Conservation (phyloP, 2,329 filamentous ascomycete genomes). For the Ceratocystiopsis sp. region DNA sequence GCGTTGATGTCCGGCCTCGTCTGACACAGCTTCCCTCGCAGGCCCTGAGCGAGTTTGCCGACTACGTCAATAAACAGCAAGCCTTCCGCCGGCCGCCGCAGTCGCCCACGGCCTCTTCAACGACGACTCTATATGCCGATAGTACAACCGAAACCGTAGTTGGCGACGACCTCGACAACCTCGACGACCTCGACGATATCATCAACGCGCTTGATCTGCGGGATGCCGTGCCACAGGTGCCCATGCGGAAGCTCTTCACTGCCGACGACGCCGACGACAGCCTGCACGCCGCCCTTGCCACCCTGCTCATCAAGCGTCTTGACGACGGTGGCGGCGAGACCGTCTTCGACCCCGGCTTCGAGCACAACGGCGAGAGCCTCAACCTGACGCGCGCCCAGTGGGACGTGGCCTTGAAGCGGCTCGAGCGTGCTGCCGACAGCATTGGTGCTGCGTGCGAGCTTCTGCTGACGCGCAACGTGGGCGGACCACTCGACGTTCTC, state of each 20-base stretch:
- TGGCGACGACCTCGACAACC: too few species aligned
- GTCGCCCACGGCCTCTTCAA: too few species aligned
- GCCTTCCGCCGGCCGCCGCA: constrained; percentile 43
- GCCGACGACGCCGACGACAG: constrained; percentile 42
- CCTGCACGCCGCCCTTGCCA: constrained; percentile 43
- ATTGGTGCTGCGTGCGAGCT: constrained; percentile 61
- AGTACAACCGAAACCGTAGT: too few species aligned
- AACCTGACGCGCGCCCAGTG: constrained; percentile 57
- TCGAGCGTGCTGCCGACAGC: constrained; percentile 47
- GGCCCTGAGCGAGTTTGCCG: constrained; percentile 89
- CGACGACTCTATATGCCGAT: constrained; percentile 10
- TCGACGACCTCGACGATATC: constrained; percentile 73
- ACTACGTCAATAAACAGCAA: constrained; percentile 94
- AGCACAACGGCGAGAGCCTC: constrained; percentile 81
- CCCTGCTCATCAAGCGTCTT: constrained; percentile 50
- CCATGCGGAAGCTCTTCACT: constrained; percentile 55
- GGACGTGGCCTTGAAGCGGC: constrained; percentile 48
- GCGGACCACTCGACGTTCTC: constrained; percentile 46
- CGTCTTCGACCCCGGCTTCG: constrained; percentile 80
- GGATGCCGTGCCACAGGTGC: constrained; percentile 50
- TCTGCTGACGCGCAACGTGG: constrained; percentile 80
- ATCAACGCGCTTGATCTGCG: constrained; percentile 72
- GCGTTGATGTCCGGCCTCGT: too few species aligned
- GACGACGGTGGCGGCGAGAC: constrained; percentile 77
- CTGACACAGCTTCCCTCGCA: constrained; percentile 10